phyloP scores from a whole-genome alignment of 352 stramenopile genomes.

The Thalassiosira exigua region DNA sequence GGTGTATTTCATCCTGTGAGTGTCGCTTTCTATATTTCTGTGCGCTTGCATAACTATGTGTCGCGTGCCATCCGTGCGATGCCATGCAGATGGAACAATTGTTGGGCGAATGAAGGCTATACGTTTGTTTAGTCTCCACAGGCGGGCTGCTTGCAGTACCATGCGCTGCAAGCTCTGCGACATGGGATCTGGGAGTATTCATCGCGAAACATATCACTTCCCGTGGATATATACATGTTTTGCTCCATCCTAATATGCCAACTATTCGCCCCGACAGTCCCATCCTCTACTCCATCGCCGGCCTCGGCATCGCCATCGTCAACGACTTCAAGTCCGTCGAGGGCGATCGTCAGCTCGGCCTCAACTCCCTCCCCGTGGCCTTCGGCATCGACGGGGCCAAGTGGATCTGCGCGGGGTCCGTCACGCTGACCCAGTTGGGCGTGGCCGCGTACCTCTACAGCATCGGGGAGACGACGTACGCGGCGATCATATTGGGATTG shows the following conservation, averaged over 20 bases:
- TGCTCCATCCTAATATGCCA: neutral
- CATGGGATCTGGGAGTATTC: constrained; percentile 86
- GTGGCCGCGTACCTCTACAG: constrained; percentile 86
- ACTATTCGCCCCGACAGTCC: constrained; percentile 52
- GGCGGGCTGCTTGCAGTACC: constrained; percentile 89
- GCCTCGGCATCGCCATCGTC: constrained; percentile 89
- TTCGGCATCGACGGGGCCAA: constrained; percentile 89
- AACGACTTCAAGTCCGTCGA: constrained; percentile 91
- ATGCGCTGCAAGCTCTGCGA: constrained; percentile 89
- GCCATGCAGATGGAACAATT: too few relatives aligned
- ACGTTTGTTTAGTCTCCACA: too few relatives aligned
- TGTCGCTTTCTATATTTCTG: constrained; percentile 16
- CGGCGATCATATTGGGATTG: constrained; percentile 79
- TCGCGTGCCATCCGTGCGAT: too few relatives aligned
- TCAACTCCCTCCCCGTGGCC: constrained; percentile 88
- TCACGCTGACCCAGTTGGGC: constrained; percentile 87
- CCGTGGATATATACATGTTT: constrained; percentile 63
- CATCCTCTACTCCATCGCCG: constrained; percentile 88
- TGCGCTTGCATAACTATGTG: constrained; percentile 6
- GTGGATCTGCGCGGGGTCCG: constrained; percentile 86
- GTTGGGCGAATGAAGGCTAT: too few relatives aligned
- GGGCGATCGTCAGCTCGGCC: constrained; percentile 82
- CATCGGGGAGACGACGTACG: constrained; percentile 85
- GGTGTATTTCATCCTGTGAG: constrained; percentile 85
- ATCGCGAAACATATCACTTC: constrained; percentile 83